Evolutionary conservation across 2,329 filamentous ascomycete species (phyloP).

Genomic region (Coniella vitis): DNA sequence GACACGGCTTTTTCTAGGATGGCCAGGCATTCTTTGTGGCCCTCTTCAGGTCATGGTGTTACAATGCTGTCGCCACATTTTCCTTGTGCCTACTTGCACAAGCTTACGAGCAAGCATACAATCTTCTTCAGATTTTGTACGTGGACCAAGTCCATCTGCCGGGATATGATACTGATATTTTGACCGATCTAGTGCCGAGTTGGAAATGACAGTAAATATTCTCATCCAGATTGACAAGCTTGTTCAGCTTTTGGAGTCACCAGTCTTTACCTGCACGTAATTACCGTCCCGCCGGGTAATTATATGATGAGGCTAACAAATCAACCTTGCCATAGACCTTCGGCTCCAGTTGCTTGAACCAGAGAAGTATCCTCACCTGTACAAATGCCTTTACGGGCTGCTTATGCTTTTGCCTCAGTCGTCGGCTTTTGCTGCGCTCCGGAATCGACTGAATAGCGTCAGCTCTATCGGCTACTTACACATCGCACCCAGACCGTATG

Average conservation of each 20-base stretch:
- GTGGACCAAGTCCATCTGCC: slow-evolving; percentile 5
- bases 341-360: slow-evolving; percentile 92
- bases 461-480: slow-evolving; percentile 95
- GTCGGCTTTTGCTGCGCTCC: slow-evolving; percentile 90
- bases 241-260: slow-evolving; percentile 91
- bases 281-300: neutral
- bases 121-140: slow-evolving; percentile 89
- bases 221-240: slow-evolving; percentile 98
- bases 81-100: slow-evolving; percentile 92
- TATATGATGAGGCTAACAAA: neutral
- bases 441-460: slow-evolving; percentile 94
- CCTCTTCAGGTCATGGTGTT: slow-evolving; percentile 94
- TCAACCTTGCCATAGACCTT: slow-evolving; percentile 54
- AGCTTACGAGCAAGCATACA: slow-evolving; percentile 96
- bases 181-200: slow-evolving; percentile 60
- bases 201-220: slow-evolving; percentile 98
- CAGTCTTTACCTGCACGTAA: slow-evolving; percentile 89
- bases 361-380: slow-evolving; percentile 88
- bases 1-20: slow-evolving; percentile 49
- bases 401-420: slow-evolving; percentile 98
- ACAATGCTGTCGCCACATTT: slow-evolving; percentile 96
- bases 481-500: slow-evolving; percentile 70
- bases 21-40: slow-evolving; percentile 93
- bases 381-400: slow-evolving; percentile 95
- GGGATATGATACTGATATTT: slow-evolving; percentile 19